phyloP scores from a whole-genome alignment of 495 filamentous ascomycete genomes.

The Bombardia bombarda region DNA sequence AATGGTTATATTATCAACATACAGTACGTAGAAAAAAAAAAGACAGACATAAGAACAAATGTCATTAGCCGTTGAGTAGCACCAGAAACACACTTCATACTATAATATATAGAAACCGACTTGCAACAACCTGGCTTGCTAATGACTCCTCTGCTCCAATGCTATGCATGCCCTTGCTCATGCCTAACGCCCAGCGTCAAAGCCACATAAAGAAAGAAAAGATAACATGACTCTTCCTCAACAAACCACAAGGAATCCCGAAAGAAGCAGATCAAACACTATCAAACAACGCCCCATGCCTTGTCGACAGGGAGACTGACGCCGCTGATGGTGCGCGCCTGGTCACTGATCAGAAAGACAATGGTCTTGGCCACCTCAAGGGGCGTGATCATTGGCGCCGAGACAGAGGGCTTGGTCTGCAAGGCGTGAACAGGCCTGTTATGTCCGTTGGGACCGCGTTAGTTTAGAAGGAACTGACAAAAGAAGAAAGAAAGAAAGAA shows the following conservation, averaged over 20 bases:
- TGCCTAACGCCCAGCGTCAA: not conserved
- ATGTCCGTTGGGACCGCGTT: too few species aligned
- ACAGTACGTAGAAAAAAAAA: too few species aligned
- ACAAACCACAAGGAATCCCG: not conserved
- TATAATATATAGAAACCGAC: too few species aligned
- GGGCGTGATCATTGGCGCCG: conserved; percentile 18
- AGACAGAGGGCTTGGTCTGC: conserved; percentile 11
- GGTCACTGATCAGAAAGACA: conserved; percentile 28
- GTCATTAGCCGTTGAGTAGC: too few species aligned
- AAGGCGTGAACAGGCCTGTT: conserved; percentile 23
- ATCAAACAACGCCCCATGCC: conserved; percentile 20
- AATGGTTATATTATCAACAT: too few species aligned
- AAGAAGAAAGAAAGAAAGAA: too few species aligned
- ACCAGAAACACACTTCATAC: too few species aligned
- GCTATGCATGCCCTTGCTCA: too few species aligned
- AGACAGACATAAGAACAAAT: too few species aligned
- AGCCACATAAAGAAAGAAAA: not conserved
- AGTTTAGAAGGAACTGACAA: too few species aligned
- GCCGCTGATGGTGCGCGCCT: conserved; percentile 28
- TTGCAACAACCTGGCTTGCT: too few species aligned
- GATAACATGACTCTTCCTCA: not conserved
- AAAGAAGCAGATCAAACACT: not conserved
- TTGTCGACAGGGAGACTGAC: conserved; percentile 27
- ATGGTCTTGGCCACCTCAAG: conserved; percentile 30
- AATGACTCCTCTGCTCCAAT: too few species aligned